Conservation (phyloP, 345 rosid species). For the Brassica nigra region DNA sequence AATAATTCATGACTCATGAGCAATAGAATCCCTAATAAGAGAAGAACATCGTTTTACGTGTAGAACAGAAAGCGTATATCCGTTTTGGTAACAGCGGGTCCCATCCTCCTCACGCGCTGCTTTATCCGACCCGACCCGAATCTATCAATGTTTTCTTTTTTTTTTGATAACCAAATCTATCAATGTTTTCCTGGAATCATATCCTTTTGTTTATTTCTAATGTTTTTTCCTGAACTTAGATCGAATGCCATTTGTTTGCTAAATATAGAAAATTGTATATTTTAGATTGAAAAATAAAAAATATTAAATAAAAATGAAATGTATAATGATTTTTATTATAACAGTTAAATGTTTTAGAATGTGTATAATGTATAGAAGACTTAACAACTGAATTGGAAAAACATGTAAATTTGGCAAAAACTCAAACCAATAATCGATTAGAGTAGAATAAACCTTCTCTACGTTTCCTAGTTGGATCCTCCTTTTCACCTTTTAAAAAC, state of each 20-base stretch:
- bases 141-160: background rate
- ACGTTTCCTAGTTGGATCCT: background rate
- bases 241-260: background rate
- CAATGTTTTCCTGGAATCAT: background rate
- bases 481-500: background rate
- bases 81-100: slow-evolving; percentile 24
- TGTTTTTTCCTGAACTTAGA: background rate
- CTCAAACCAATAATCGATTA: too few relatives aligned
- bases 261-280: background rate
- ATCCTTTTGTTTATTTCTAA: background rate
- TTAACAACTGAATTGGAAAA: background rate
- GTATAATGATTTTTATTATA: background rate
- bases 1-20: slow-evolving; percentile 18
- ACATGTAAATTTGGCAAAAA: background rate
- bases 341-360: too few relatives aligned
- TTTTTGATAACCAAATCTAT: background rate
- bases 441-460: background rate
- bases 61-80: slow-evolving; percentile 32
- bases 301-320: background rate
- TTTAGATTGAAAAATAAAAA: background rate
- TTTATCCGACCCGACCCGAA: slow-evolving; percentile 9
- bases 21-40: background rate
- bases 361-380: too few relatives aligned
- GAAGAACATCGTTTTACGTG: slow-evolving; percentile 28
- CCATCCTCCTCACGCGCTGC: slow-evolving; percentile 28